Evolutionary conservation across 306 rosid genomes (phyloP).

Genomic region (Hylodesmum podocarpum): DNA sequence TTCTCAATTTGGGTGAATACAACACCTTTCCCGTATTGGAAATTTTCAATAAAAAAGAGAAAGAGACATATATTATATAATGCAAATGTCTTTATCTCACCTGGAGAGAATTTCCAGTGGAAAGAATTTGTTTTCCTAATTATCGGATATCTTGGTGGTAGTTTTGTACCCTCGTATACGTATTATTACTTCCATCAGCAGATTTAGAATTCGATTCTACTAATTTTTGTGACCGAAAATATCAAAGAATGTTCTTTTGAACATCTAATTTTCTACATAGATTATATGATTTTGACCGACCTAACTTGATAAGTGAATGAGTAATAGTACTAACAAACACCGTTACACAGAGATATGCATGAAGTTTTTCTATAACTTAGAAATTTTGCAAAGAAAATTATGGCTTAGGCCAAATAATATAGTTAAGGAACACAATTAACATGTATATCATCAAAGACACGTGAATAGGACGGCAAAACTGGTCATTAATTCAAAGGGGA

Average conservation of each 20-base stretch:
- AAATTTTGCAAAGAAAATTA: background rate
- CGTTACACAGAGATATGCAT: background rate
- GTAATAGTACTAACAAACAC: background rate
- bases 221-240: background rate
- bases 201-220: background rate
- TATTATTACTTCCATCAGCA: background rate
- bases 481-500: background rate
- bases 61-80: too few species aligned
- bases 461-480: constrained; percentile 6
- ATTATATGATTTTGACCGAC: background rate
- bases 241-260: background rate
- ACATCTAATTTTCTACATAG: background rate
- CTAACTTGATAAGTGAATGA: background rate
- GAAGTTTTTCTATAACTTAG: background rate
- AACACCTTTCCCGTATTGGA: background rate
- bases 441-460: background rate
- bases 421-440: too few species aligned
- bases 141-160: too few species aligned
- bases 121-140: too few species aligned
- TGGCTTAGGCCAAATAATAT: too few species aligned
- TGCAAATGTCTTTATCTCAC: too few species aligned
- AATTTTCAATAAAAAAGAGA: too few species aligned
- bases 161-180: background rate
- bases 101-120: too few species aligned
- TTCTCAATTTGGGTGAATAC: background rate